These are phyloP conservation scores for Phylloporus sp. DNA, from an alignment of 1,284 basidiomycete genomes.

Conservation along the genomic window DNA sequence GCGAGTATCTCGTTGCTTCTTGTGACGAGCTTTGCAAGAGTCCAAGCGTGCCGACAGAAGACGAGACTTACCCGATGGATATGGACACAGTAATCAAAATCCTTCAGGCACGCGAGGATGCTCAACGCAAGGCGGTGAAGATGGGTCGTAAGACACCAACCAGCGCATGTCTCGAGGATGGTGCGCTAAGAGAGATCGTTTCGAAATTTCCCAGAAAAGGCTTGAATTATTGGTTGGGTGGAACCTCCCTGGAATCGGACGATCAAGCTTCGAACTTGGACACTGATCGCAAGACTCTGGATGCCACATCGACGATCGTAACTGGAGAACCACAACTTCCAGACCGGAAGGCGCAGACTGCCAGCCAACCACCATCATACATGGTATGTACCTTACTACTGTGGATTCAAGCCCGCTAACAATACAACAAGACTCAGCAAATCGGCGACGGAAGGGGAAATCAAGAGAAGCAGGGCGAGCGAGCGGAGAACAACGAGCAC, in stretches of 20 bases:
- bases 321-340: not conserved
- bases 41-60: conserved; percentile 53
- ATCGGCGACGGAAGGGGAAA: not conserved
- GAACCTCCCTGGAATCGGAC: conserved; percentile 18
- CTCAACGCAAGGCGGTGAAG: conserved; percentile 49
- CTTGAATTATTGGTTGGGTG: conserved; percentile 13
- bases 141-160: conserved; percentile 52
- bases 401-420: not conserved
- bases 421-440: not conserved
- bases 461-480: not conserved
- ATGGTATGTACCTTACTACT: not conserved
- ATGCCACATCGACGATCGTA: not conserved
- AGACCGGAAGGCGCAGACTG: not conserved
- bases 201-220: not conserved
- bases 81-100: conserved; percentile 67
- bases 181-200: not conserved
- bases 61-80: conserved; percentile 63
- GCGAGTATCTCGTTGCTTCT: conserved; percentile 42
- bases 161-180: conserved; percentile 43
- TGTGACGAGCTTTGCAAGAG: conserved; percentile 52
- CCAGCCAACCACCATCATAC: not conserved
- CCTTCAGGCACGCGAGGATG: conserved; percentile 64
- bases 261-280: not conserved
- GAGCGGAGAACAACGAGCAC: not conserved
- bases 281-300: not conserved